Evolutionary conservation across 352 stramenopile genomes (phyloP), one percentile per base, ranked within the genome.

Genomic region (Phytophthora fragariae): DNA sequence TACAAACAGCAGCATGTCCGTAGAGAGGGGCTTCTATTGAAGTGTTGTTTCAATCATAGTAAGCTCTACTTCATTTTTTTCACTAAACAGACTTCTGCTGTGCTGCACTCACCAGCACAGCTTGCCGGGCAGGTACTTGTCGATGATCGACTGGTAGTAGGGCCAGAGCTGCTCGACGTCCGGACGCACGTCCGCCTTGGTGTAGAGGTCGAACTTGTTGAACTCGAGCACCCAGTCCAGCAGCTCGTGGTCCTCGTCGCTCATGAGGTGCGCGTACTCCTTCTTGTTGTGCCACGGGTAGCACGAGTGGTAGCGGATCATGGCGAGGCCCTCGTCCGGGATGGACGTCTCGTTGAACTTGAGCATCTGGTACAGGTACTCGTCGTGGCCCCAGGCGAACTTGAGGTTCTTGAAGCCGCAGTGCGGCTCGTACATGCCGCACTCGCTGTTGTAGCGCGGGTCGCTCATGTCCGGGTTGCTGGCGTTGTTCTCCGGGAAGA

Each of bases 281-380:
- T 95, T 94, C 76, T 96, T 95, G 74, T 97, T 95, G 81, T 98
- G 95, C 92, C 92, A 98, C 46, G 92, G 90, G 79, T 98, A 98
- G 72, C 88, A 95, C 55, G 88, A 97, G 84, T 98, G 95, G 77
- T 97, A 98, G 15, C 95, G 89, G 68, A 98, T 92, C 92, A 98
- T 98, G 27, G 92, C 92, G 24, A 98, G 86, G 1, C 89, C 95
- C 72, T 97, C 92, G 14, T 92, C 81, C 1, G 93, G 95, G 65
- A 98, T 94, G 3, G 84, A 89, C 7, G 75, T 87, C 59, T 94
- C 72, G 80, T 98, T 98, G 63, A 92, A 92, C 64, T 93, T 85
- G 55, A 98, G 86, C 92, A 98, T 98, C 67, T 94, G 84, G 77
- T 97, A 98, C 77, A 98, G 84, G 76, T 98, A 98, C 81, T 98